Percentiles rank a stretch among this genome's conserved stretches.
Evolutionary conservation across 2,329 filamentous ascomycete species (phyloP).

Genomic region (Talaromyces piceae): DNA sequence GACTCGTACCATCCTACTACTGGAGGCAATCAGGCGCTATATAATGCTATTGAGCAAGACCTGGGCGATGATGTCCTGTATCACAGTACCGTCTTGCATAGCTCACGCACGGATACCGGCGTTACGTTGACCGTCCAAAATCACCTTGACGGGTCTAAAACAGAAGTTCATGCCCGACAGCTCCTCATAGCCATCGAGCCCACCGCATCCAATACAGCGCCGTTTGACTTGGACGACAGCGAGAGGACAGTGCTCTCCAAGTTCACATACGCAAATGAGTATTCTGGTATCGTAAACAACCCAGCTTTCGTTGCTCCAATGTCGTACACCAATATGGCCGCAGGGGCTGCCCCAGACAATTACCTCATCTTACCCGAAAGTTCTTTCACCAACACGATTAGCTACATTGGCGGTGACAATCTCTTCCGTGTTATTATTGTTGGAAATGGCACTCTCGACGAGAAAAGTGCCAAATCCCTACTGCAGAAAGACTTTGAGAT

Average conservation of each 20-base stretch:
- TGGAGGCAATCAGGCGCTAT: slow-evolving; percentile 35
- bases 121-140: slow-evolving; percentile 25
- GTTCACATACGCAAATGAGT: slow-evolving; percentile 28
- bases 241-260: slow-evolving; percentile 29
- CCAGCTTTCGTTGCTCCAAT: slow-evolving; percentile 20
- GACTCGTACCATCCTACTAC: slow-evolving; percentile 1
- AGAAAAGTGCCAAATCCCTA: slow-evolving; percentile 12
- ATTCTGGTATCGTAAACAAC: slow-evolving; percentile 28
- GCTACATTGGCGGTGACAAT: slow-evolving; percentile 17
- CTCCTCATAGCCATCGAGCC: slow-evolving; percentile 35
- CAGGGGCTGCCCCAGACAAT: slow-evolving; percentile 35
- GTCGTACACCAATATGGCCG: slow-evolving; percentile 31
- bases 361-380: slow-evolving; percentile 15
- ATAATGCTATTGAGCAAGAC: slow-evolving; percentile 31
- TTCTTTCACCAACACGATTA: slow-evolving; percentile 15
- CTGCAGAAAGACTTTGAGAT: slow-evolving; percentile 15
- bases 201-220: slow-evolving; percentile 24
- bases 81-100: slow-evolving; percentile 25
- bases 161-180: slow-evolving; percentile 25
- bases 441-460: slow-evolving; percentile 14
- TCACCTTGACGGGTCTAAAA: slow-evolving; percentile 18
- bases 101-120: slow-evolving; percentile 18
- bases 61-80: slow-evolving; percentile 36
- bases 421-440: slow-evolving; percentile 18
- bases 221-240: slow-evolving; percentile 26